Evolutionary conservation across 495 filamentous ascomycete genomes (phyloP).

Genomic region (Talaromyces adpressus): DNA sequence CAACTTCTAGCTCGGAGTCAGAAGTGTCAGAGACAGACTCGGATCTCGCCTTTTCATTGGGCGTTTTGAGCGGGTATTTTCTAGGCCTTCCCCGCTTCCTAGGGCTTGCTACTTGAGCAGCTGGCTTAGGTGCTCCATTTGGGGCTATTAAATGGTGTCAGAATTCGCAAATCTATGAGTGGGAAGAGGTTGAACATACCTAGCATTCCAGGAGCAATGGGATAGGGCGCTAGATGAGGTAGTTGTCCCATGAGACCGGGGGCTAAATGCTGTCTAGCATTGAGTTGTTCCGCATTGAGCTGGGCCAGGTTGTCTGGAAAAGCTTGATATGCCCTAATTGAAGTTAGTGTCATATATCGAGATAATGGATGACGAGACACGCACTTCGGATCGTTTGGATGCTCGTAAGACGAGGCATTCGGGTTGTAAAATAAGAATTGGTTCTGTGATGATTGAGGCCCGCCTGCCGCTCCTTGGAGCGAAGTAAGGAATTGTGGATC

Average conservation of each 20-base stretch:
- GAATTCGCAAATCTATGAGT: background rate
- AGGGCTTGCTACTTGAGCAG: background rate
- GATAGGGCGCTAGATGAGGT: constrained; percentile 6
- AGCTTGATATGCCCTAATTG: constrained; percentile 4
- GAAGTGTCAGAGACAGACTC: constrained; percentile 45
- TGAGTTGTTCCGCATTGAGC: constrained; percentile 7
- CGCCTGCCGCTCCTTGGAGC: constrained; percentile 16
- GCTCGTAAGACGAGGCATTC: constrained; percentile 17
- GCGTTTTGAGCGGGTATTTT: constrained; percentile 17
- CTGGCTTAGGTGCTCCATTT: background rate
- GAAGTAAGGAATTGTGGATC: constrained; percentile 34
- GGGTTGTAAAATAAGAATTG: constrained; percentile 25
- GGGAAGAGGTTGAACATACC: background rate
- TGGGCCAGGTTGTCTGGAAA: constrained; percentile 2
- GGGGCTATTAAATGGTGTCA: background rate
- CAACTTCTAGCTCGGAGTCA: constrained; percentile 41
- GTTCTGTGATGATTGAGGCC: constrained; percentile 16
- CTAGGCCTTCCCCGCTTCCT: constrained; percentile 15
- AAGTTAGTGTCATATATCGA: background rate
- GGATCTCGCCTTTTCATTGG: constrained; percentile 28
- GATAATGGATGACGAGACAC: constrained; percentile 5
- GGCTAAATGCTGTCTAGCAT: constrained; percentile 7
- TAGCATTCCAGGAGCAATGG: background rate
- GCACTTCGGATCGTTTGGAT: constrained; percentile 21
- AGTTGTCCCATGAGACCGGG: background rate